Conservation (phyloP, 345 rosid species). For the Eucalyptus cladocalyx region DNA sequence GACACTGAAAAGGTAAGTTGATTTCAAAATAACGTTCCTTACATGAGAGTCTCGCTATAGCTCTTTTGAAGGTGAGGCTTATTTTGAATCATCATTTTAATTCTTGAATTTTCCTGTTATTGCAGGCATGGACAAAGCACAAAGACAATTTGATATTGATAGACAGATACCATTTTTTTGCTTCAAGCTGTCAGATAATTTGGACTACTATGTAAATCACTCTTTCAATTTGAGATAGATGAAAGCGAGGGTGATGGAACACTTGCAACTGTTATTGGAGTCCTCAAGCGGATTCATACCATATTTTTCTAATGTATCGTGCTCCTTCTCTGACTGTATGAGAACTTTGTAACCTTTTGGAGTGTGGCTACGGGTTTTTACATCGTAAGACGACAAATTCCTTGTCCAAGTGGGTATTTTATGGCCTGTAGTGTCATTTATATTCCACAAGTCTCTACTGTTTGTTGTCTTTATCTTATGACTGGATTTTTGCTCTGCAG, state of each 20-base stretch:
- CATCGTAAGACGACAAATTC: neutral
- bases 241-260: conserved; percentile 68
- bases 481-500: neutral
- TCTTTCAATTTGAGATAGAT: conserved; percentile 61
- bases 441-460: neutral
- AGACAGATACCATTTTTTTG: conserved; percentile 84
- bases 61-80: too few species aligned
- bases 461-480: neutral
- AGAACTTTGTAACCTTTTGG: neutral
- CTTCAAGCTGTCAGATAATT: conserved; percentile 83
- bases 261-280: conserved; percentile 59
- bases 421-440: neutral
- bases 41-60: neutral
- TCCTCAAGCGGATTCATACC: conserved; percentile 40
- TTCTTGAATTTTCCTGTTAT: neutral
- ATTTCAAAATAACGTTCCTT: too few species aligned
- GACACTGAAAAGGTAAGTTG: conserved; percentile 58
- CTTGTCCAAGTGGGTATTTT: neutral
- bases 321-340: neutral
- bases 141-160: conserved; percentile 73
- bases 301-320: conserved; percentile 43
- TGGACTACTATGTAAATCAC: conserved; percentile 48
- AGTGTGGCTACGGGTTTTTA: neutral
- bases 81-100: neutral
- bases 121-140: conserved; percentile 71